Base-by-base conservation (phyloP, 257 asterid species). In the Forsythia viridissima region DNA sequence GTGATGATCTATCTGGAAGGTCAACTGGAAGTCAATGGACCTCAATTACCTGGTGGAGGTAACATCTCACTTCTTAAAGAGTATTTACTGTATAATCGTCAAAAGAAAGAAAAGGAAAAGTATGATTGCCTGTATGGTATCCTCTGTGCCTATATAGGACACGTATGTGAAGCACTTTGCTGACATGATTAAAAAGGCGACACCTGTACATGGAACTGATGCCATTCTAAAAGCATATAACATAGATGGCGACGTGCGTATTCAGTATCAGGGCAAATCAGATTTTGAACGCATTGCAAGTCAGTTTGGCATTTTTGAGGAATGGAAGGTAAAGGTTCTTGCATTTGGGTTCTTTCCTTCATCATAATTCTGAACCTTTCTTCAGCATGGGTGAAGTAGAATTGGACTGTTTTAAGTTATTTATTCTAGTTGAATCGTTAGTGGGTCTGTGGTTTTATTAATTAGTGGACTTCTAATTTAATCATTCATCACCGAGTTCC, bases 291-390 rank as follows among this genome's bases (percentile, higher is more conserved):
- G 65, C 57, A 85, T 93, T 80, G 97, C 99, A 34, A 84, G 87
- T n/a, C 94, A 92, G 76, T 93, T 95, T 80, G 99, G 99, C 76
- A 95, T 95, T 82, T 95, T 95, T 85, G 91, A 92, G 86, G 99
- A 95, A 81, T 95, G 99, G 99, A 95, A 95, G 97, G 98, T 92
- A 89, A 73, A 75, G 68, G 12, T 8, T 43, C 66, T 71, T 70
- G 9, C 51, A 40, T 38, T 72, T 41, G 30, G 51, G 4, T 79
- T 80, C 83, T 73, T 15, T 76, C 65, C 15, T 57, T 77, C 67
- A 15, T 34, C 55, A 11, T 61, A 79, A 70, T 67, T 13, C 24
- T 10, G 46, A 30, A 48, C 37, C 42, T 63, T 71, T 11, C 70
- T 21, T 44, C 63, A 46, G 72, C 81, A 55, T 24, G 13, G 18